phyloP scores from a whole-genome alignment of 257 asterid genomes.

The Nicotiana otophora region DNA sequence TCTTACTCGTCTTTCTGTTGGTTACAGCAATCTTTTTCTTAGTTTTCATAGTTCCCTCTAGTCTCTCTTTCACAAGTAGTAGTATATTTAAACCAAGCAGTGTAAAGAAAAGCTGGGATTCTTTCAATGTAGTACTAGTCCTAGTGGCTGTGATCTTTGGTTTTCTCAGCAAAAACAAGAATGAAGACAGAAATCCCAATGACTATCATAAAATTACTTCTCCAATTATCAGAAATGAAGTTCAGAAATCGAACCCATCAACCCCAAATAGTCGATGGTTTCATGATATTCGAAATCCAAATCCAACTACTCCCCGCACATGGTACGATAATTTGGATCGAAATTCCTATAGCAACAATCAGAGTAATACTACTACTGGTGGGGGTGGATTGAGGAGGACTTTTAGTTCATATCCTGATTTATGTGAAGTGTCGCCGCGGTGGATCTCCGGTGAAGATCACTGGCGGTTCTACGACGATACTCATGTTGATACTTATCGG shows the following conservation, averaged over 20 bases:
- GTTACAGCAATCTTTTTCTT: conserved; percentile 50
- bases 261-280: conserved; percentile 4
- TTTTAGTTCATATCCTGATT: conserved; percentile 79
- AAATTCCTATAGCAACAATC: conserved; percentile 17
- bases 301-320: conserved; percentile 32
- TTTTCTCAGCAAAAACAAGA: conserved; percentile 57
- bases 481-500: conserved; percentile 31
- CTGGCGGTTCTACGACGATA: conserved; percentile 51
- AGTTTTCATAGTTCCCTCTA: conserved; percentile 52
- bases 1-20: conserved; percentile 45
- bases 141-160: conserved; percentile 75
- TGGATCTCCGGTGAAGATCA: conserved; percentile 37
- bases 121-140: conserved; percentile 60
- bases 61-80: conserved; percentile 38
- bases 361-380: not conserved
- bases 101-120: conserved; percentile 86
- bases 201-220: conserved; percentile 41
- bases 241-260: conserved; percentile 12
- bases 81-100: conserved; percentile 59
- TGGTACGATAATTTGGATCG: conserved; percentile 27
- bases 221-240: conserved; percentile 18
- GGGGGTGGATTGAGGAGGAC: conserved; percentile 39
- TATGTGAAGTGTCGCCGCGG: conserved; percentile 44
- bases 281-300: not conserved
- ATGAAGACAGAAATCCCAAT: conserved; percentile 36